These are phyloP conservation scores for Pseudogymnoascus sp. DNA, from an alignment of 2,329 filamentous ascomycete genomes.

Conservation along the genomic window DNA sequence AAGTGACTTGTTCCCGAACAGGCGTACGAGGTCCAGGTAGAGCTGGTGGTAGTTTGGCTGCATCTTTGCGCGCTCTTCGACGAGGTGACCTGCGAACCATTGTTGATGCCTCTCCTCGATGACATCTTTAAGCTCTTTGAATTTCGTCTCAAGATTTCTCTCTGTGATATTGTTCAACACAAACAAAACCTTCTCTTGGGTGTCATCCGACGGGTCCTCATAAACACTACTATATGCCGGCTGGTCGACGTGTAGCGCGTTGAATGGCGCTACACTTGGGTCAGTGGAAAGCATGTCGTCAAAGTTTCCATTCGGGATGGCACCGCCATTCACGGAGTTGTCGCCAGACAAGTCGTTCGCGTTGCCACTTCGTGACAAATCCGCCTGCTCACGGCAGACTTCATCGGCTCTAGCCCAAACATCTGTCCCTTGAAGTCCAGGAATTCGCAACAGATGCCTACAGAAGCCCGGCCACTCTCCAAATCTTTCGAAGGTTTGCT, in stretches of 20 bases:
- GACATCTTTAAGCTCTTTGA: conserved; percentile 70
- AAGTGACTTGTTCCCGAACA: conserved; percentile 70
- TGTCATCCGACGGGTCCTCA: conserved; percentile 75
- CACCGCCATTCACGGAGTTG: conserved; percentile 38
- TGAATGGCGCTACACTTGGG: conserved; percentile 63
- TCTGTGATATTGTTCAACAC: conserved; percentile 95
- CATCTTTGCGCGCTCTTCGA: conserved; percentile 93
- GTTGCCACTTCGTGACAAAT: conserved; percentile 49
- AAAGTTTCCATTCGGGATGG: conserved; percentile 61
- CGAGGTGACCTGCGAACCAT: conserved; percentile 93
- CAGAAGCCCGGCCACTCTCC: conserved; percentile 96
- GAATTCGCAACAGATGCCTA: conserved; percentile 73
- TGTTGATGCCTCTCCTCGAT: conserved; percentile 78
- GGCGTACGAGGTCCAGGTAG: conserved; percentile 80
- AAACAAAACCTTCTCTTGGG: conserved; percentile 90
- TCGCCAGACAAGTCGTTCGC: conserved; percentile 35
- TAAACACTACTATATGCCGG: conserved; percentile 56
- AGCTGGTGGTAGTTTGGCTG: conserved; percentile 94
- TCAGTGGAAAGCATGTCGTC: conserved; percentile 57
- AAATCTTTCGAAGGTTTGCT: conserved; percentile 77
- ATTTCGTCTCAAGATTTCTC: conserved; percentile 77
- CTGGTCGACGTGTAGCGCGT: conserved; percentile 69
- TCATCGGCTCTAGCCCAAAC: conserved; percentile 78
- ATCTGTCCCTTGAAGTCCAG: conserved; percentile 75
- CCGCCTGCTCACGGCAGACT: conserved; percentile 62